Base-by-base conservation (phyloP, 2,329 filamentous ascomycete genomes). In the Atkinsonella hypoxylon region DNA sequence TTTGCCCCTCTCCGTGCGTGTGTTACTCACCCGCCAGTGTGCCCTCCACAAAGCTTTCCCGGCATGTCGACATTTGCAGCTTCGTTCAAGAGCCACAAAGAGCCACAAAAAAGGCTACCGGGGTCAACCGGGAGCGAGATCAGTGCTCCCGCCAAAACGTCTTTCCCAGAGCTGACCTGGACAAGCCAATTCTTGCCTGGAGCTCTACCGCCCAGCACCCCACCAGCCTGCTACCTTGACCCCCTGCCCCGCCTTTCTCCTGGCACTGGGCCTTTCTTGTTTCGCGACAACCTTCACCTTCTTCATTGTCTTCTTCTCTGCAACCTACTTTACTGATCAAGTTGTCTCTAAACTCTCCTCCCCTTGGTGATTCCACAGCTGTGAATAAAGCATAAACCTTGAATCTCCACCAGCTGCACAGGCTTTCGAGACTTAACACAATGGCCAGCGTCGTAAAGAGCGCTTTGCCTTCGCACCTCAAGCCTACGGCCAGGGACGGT, bases 381-480 rank as follows among this genome's bases (percentile, higher is more conserved):
- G 7, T 15, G 17, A 17, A 18, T 43, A 13, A 13, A 36, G 26
- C 22, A 36, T 20, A 15, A 18, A 44, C 31, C 9, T n/a, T 13
- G 38, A 17, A 22, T 34, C 10, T 3, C 30, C 17, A 17, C n/a
- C 26, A 26, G 8, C 31, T 45, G 2, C 36, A 26, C 32, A 9
- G 43, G 46, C 17, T 47, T 18, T 9, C 40, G 41, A 50, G 12
- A 42, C 15, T 45, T 22, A 34, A 58, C 62, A 71, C 63, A 62
- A 91, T 91, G 85, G 82, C 86, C 57, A 76, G 80, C 63, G 74
- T 75, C 60, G 73, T 82, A 61, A 89, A 81, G 75, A 82, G 80
- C 71, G 86, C 87, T 57, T 74, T 96, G 61, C 89, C 90, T 57
- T 77, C 86, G 42, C 91, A 94, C 76, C 78, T 96, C 62, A 91